These are phyloP conservation scores for Symmetrospora coprosmae DNA, from an alignment of 768 basidiomycete genomes.

Conservation along the genomic window DNA sequence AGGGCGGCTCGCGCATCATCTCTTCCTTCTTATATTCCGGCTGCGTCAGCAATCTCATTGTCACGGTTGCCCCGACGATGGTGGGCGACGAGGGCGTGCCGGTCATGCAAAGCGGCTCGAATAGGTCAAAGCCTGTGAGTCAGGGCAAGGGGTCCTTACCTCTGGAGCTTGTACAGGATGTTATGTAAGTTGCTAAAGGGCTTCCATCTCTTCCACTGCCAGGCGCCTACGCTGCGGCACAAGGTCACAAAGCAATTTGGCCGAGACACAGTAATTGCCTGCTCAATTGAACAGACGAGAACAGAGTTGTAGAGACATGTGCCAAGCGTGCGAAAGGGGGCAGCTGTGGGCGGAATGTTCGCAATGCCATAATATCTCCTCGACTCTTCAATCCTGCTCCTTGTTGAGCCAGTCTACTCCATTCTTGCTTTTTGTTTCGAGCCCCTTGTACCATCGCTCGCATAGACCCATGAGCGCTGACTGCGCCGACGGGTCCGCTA, in stretches of 20 bases:
- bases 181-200: too few species aligned
- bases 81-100: constrained; percentile 45
- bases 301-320: too few species aligned
- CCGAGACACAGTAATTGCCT: background rate
- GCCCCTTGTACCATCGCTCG: constrained; percentile 16
- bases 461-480: constrained; percentile 9
- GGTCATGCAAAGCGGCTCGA: background rate
- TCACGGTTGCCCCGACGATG: constrained; percentile 75
- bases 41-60: constrained; percentile 56
- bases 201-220: too few species aligned
- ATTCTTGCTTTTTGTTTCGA: constrained; percentile 13
- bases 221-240: background rate
- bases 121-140: background rate
- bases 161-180: too few species aligned
- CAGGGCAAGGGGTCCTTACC: too few species aligned
- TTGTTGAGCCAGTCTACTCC: constrained; percentile 13
- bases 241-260: background rate
- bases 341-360: too few species aligned
- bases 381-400: constrained; percentile 20
- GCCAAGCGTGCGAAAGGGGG: too few species aligned
- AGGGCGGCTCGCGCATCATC: constrained; percentile 79
- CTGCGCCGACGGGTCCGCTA: constrained; percentile 7
- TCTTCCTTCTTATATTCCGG: constrained; percentile 48
- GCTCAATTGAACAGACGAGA: background rate
- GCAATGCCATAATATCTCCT: too few species aligned